Base-by-base conservation (phyloP, 2,329 filamentous ascomycete genomes). In the Lachnellula suecica region DNA sequence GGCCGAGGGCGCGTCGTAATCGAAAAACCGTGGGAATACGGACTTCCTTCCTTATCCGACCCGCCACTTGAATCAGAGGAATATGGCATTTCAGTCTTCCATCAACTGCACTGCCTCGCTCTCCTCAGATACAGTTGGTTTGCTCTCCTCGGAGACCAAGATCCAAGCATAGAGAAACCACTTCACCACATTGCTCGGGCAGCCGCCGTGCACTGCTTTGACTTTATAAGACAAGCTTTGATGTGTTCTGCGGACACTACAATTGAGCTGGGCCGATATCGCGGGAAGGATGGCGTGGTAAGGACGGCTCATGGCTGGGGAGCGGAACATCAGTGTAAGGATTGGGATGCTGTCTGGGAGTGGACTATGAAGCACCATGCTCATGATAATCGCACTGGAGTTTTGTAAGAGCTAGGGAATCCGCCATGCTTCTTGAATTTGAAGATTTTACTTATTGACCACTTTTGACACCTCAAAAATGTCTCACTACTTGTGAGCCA, bases 221-320 rank as follows among this genome's bases (percentile, higher is more conserved):
- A 57, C 37, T 56, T 52, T 31, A 22, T 57, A n/a, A 46, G 55
- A 4, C 55, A 57, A 43, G 41, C 49, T 11, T n/a, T 57, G 19
- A 56, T 57, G 55, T 57, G 55, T 11, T 22, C 44, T 22, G 55
- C 41, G 3, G 55, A 57, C 29, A 53, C 49, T n/a, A 57, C 23
- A 29, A 37, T 53, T 4, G 51, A 53, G 27, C 43, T 20, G 3
- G 51, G 17, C 7, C 24, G 29, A 9, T 11, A 34, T 17, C 25
- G 10, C 3, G 37, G 37, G 37, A 40, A 19, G 11, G 37, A 23
- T 22, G 37, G 37, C 4, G 20, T 40, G 19, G 37, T 40, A 10
- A 19, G 37, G 19, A 40, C 37, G 19, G 37, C 37, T 19, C 37
- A 40, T 40, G 37, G 37, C 2, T 40, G 37, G 37, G 37, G 37